Percentiles rank a stretch among this genome's conserved stretches.
phyloP scores from a whole-genome alignment of 257 asterid species.

The Solanum chmielewskii region DNA sequence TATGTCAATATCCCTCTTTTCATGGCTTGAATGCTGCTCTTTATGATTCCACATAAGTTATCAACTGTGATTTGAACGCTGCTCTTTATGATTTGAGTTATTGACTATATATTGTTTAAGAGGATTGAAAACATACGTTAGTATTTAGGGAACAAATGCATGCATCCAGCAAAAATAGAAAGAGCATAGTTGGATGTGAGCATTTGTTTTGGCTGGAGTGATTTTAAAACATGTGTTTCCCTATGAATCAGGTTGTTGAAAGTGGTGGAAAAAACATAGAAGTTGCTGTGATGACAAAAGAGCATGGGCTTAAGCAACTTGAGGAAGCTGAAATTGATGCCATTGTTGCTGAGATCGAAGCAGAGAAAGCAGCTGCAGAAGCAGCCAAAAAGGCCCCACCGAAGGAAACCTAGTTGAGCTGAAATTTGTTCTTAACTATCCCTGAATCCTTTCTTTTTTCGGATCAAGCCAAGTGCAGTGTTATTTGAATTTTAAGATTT shows the following conservation, averaged over 20 bases:
- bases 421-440: neutral
- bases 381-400: slow-evolving; percentile 90
- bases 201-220: neutral
- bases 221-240: neutral
- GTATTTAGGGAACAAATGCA: neutral
- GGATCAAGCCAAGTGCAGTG: slow-evolving; percentile 3
- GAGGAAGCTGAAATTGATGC: slow-evolving; percentile 95
- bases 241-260: slow-evolving; percentile 64
- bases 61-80: neutral
- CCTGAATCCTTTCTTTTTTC: neutral
- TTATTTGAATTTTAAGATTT: neutral
- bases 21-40: neutral
- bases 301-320: slow-evolving; percentile 64
- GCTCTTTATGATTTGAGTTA: neutral
- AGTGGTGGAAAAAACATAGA: slow-evolving; percentile 97
- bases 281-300: slow-evolving; percentile 90
- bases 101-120: neutral
- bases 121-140: neutral
- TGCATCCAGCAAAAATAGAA: neutral
- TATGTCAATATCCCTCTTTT: neutral
- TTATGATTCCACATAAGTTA: neutral
- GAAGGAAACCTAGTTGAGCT: slow-evolving; percentile 29
- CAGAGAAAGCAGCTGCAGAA: slow-evolving; percentile 96
- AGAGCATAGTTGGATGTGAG: neutral
- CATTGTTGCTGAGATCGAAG: slow-evolving; percentile 78